Conservation (phyloP, 108 stramenopile species). For the Pelagomonas calceolata region DNA sequence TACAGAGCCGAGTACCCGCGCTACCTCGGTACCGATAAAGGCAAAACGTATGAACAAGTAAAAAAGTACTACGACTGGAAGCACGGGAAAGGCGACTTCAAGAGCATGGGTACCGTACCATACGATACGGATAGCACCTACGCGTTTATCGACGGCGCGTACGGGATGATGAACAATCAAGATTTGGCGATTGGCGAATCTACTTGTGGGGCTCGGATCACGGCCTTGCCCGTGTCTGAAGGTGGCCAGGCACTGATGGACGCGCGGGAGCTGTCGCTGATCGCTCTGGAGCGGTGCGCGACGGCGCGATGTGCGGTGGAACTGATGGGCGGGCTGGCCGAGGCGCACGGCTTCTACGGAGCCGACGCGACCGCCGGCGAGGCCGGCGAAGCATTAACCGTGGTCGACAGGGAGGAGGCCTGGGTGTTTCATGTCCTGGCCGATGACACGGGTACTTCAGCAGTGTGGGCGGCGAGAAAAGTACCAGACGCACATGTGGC, state of each 20-base stretch:
- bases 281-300: slow-evolving; percentile 60
- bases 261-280: slow-evolving; percentile 52
- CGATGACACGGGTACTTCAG: slow-evolving; percentile 58
- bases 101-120: slow-evolving; percentile 49
- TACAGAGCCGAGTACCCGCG: slow-evolving; percentile 62
- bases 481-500: slow-evolving; percentile 56
- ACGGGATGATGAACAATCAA: slow-evolving; percentile 68
- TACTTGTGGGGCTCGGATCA: slow-evolving; percentile 52
- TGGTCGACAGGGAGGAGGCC: slow-evolving; percentile 51
- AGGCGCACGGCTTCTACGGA: slow-evolving; percentile 66
- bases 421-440: slow-evolving; percentile 73
- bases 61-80: slow-evolving; percentile 35
- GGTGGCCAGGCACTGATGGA: slow-evolving; percentile 60
- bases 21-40: slow-evolving; percentile 52
- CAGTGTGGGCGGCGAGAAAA: slow-evolving; percentile 70
- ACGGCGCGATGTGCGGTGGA: slow-evolving; percentile 58
- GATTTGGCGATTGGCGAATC: slow-evolving; percentile 64
- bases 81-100: slow-evolving; percentile 19
- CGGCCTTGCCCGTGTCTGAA: slow-evolving; percentile 26
- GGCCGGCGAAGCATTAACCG: slow-evolving; percentile 55
- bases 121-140: slow-evolving; percentile 54
- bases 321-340: slow-evolving; percentile 65
- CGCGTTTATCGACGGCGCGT: slow-evolving; percentile 62
- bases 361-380: slow-evolving; percentile 45
- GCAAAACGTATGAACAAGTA: slow-evolving; percentile 25